Base-by-base conservation (phyloP, 208 protist species). In the Crithidia sp. region DNA sequence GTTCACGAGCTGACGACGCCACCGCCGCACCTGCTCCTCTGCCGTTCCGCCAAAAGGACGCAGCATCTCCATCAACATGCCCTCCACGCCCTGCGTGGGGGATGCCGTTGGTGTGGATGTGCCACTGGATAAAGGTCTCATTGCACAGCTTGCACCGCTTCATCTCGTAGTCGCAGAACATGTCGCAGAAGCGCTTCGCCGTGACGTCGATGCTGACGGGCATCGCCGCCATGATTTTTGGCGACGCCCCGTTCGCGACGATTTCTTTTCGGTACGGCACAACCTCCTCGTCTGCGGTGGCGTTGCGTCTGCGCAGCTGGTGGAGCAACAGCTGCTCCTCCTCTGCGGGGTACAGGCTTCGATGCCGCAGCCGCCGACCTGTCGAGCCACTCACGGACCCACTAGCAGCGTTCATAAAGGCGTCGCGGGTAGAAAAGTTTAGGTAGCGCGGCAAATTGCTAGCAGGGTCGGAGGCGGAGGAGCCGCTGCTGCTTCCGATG, bases 121-220 rank as follows among this genome's bases (percentile, higher is more conserved):
- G 82, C 92, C 92, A 96, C 68, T 90, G 84, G 39, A 88, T 37
- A 69, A 88, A 93, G 40, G 84, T 73, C 67, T 96, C 92, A 70
- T 95, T 96, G 77, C 92, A 96, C 67, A 96, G 69, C 67, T 93
- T 93, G 70, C 92, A 96, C 5, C 90, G 88, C 60, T 89, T 90
- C 7, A 66, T 70, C 8, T 94, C 90, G 70, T 82, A 94, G 61
- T 96, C 90, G 65, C 76, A 85, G 71, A 96, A 96, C 71, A 89
- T 71, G 39, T 95, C 92, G n/a, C 82, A 37, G 65, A 95, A 90
- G 4, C 82, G 84, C 59, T 90, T 90, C 0, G 85, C 16, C 6
- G 80, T 67, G 0, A 91, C 81, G 72, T 96, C 89, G 2, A 96
- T 77, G 62, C 84, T 92, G 37, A 95, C 59, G 36, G 63, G 50